Conservation (phyloP, 1,284 basidiomycete species). For the Filobasidium uniguttulatum region DNA sequence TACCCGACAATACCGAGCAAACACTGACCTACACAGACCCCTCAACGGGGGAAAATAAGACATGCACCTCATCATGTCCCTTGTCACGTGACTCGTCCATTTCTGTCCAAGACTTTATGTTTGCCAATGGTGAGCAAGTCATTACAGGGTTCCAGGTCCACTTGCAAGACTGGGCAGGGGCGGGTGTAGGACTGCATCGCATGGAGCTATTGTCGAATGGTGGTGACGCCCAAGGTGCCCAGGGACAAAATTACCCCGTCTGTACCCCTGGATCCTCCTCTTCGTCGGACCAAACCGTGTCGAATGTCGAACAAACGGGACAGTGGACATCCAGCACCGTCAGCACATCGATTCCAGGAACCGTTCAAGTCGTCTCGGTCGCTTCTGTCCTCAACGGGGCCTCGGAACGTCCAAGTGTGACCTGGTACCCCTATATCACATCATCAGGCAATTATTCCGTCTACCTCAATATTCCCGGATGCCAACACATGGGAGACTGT, state of each 20-base stretch:
- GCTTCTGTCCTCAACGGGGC: conserved; percentile 50
- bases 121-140: conserved; percentile 51
- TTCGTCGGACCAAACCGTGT: conserved; percentile 43
- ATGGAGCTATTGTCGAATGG: conserved; percentile 83
- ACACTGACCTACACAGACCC: conserved; percentile 67
- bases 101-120: conserved; percentile 50
- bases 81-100: conserved; percentile 58
- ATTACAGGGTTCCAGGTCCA: conserved; percentile 57
- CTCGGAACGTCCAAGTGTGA: conserved; percentile 55
- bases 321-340: conserved; percentile 53
- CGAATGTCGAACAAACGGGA: conserved; percentile 58
- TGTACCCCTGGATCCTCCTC: conserved; percentile 52
- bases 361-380: conserved; percentile 58
- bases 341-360: conserved; percentile 62
- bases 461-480: conserved; percentile 76
- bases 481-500: conserved; percentile 66
- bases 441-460: conserved; percentile 75
- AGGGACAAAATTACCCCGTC: conserved; percentile 51
- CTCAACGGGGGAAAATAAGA: conserved; percentile 52
- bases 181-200: conserved; percentile 68
- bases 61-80: conserved; percentile 58
- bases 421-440: conserved; percentile 80
- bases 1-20: conserved; percentile 74
- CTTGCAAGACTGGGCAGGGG: conserved; percentile 61
- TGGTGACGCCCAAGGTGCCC: conserved; percentile 17